phyloP scores from a whole-genome alignment of 441 rosid genomes.

The Dalechampia spathulata region DNA sequence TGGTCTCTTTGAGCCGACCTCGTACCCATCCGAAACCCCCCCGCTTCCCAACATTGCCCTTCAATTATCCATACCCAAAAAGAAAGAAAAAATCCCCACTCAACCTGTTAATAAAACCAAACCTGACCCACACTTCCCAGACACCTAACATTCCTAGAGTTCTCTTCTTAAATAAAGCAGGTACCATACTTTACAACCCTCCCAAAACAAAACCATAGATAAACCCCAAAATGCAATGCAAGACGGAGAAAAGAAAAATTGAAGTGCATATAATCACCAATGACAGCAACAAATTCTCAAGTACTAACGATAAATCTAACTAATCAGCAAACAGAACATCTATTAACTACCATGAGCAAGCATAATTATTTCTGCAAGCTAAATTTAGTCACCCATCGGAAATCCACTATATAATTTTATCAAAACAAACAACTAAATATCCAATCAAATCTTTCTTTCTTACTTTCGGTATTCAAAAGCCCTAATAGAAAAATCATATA shows the following conservation, averaged over 20 bases:
- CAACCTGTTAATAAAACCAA: conserved; percentile 86
- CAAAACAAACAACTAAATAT: too few species aligned
- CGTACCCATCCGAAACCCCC: conserved; percentile 93
- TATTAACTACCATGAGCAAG: too few species aligned
- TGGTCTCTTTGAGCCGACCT: conserved; percentile 99
- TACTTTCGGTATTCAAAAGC: too few species aligned
- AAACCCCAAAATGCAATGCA: conserved; percentile 5
- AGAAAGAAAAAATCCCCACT: conserved; percentile 71
- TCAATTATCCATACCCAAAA: conserved; percentile 68
- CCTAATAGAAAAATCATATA: too few species aligned
- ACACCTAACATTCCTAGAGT: conserved; percentile 35
- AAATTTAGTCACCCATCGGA: too few species aligned
- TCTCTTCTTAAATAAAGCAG: conserved; percentile 11
- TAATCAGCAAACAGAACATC: too few species aligned
- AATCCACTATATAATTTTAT: too few species aligned
- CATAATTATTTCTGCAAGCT: too few species aligned
- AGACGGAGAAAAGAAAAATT: not conserved
- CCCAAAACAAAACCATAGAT: conserved; percentile 12
- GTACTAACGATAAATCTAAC: too few species aligned
- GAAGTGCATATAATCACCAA: not conserved
- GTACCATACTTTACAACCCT: conserved; percentile 17
- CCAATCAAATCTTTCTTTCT: too few species aligned
- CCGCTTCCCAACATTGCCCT: conserved; percentile 99
- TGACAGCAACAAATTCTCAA: not conserved
- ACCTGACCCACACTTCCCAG: conserved; percentile 70